Conservation (phyloP, 257 asterid genomes). For the Fraxinus anomala region DNA sequence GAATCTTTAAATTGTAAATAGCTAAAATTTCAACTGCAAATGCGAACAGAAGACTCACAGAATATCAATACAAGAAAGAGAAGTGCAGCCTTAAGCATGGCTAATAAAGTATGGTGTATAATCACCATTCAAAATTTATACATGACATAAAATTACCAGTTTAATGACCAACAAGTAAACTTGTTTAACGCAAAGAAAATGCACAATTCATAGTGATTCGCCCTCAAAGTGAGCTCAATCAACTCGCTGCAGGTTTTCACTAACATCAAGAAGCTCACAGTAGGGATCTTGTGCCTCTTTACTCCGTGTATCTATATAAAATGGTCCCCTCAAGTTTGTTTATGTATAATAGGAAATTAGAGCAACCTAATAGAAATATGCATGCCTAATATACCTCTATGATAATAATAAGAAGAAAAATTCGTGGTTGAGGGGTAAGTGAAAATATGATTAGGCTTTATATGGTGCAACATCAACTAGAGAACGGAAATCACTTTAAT, state of each 20-base stretch:
- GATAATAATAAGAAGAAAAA: no score
- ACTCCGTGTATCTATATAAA: not conserved
- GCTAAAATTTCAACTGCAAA: not conserved
- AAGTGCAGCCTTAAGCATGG: not conserved
- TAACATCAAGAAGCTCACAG: not conserved
- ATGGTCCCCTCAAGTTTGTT: not conserved
- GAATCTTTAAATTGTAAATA: not conserved
- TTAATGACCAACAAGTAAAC: no score
- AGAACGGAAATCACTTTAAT: not conserved
- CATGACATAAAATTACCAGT: no score
- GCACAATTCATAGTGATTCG: not conserved
- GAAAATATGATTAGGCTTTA: not conserved
- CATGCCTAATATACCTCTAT: no score
- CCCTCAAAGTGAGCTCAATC: not conserved
- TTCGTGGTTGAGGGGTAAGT: not conserved
- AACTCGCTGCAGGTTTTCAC: not conserved
- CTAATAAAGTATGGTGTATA: not conserved
- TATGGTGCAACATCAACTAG: not conserved
- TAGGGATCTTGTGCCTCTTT: not conserved
- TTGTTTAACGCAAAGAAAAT: not conserved
- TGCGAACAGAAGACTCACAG: not conserved
- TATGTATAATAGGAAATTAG: not conserved
- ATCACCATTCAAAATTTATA: no score
- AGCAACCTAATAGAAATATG: not conserved
- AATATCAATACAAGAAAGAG: not conserved